A percentile compares a stretch with the other conserved stretches of the same genome.
Evolutionary conservation across 768 basidiomycete species (phyloP).

Genomic region (Russula earlei): DNA sequence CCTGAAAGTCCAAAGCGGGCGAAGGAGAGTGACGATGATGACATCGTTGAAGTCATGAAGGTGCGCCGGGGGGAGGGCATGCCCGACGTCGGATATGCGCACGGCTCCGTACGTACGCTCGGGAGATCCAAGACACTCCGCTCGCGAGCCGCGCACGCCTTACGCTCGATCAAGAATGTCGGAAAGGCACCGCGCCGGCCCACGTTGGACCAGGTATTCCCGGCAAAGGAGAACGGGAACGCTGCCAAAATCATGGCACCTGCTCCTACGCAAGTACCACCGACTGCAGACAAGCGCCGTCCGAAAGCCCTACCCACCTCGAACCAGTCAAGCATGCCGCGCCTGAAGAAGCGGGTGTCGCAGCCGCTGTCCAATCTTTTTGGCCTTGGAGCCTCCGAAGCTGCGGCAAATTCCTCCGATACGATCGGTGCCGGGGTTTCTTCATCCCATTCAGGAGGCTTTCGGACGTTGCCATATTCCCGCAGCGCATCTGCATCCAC

Average conservation of each 20-base stretch:
- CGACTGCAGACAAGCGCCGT: neutral
- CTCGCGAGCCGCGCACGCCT: conserved; percentile 28
- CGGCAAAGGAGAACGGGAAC: conserved; percentile 6
- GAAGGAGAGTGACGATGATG: conserved; percentile 23
- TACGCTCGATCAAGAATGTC: conserved; percentile 30
- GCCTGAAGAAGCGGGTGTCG: conserved; percentile 21
- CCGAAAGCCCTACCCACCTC: conserved; percentile 15
- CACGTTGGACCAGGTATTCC: conserved; percentile 1
- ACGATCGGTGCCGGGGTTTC: neutral
- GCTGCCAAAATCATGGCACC: neutral
- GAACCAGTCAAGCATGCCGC: conserved; percentile 20
- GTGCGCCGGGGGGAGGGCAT: conserved; percentile 27
- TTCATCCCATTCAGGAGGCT: neutral
- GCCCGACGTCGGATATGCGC: conserved; percentile 20
- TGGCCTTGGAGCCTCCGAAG: conserved; percentile 14
- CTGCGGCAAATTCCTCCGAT: neutral
- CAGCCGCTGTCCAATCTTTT: conserved; percentile 26
- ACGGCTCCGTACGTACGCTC: conserved; percentile 15
- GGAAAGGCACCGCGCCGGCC: conserved; percentile 21
- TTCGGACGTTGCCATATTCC: conserved; percentile 10
- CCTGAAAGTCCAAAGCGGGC: conserved; percentile 12
- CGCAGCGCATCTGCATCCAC: conserved; percentile 4
- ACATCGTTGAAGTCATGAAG: conserved; percentile 31
- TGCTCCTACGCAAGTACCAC: neutral
- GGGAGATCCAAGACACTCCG: conserved; percentile 29